These are phyloP conservation scores for Ascochyta lentis DNA, from an alignment of 2,329 filamentous ascomycete species.

Conservation along the genomic window DNA sequence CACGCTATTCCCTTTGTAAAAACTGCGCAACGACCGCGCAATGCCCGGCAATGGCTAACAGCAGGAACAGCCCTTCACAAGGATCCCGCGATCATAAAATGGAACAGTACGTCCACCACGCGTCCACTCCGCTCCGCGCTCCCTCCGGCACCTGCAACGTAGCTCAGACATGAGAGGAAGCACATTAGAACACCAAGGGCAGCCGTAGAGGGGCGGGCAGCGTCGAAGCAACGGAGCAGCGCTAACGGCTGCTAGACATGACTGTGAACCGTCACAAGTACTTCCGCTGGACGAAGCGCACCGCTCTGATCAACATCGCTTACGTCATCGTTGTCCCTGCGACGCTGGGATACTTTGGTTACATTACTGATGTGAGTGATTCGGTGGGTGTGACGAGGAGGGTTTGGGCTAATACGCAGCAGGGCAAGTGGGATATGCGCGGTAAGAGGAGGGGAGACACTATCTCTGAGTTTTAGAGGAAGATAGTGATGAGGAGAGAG, in stretches of 20 bases:
- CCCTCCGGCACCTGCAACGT: background rate
- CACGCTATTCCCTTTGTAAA: slow-evolving; percentile 9
- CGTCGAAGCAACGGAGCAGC: background rate
- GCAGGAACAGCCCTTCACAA: slow-evolving; percentile 53
- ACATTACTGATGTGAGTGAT: slow-evolving; percentile 83
- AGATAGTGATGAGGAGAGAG: background rate
- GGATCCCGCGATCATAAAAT: slow-evolving; percentile 65
- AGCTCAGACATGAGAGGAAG: background rate
- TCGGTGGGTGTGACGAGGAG: background rate
- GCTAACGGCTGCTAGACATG: slow-evolving; percentile 67
- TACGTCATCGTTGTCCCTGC: slow-evolving; percentile 77
- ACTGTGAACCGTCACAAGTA: slow-evolving; percentile 85
- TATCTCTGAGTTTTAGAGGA: slow-evolving; percentile 74
- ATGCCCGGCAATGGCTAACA: slow-evolving; percentile 35
- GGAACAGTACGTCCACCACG: slow-evolving; percentile 55
- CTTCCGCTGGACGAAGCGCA: slow-evolving; percentile 91
- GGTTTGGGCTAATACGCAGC: slow-evolving; percentile 22
- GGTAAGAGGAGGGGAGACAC: slow-evolving; percentile 88
- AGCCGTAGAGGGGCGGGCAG: background rate
- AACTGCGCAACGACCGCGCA: background rate
- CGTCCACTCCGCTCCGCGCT: slow-evolving; percentile 21
- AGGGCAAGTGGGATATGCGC: slow-evolving; percentile 87
- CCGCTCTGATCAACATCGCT: slow-evolving; percentile 78
- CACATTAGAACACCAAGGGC: background rate
- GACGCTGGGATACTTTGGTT: slow-evolving; percentile 74